Percentiles rank a stretch among this genome's conserved stretches.
phyloP scores from a whole-genome alignment of 352 stramenopile genomes.

The Phytophthora pluvialis region DNA sequence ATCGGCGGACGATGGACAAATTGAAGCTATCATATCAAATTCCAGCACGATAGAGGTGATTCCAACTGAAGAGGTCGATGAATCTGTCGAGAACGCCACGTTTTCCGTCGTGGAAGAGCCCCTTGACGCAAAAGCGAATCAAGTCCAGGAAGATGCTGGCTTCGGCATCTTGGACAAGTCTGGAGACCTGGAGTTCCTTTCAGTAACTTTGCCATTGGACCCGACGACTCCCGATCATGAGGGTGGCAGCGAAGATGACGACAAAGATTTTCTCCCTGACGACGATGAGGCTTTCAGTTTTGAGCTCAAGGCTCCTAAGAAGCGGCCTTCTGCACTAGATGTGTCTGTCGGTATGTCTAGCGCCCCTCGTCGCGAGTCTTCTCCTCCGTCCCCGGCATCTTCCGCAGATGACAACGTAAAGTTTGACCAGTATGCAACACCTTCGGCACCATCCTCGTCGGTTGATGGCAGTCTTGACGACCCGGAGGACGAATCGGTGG shows the following conservation, averaged over 20 bases:
- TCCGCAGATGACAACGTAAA: conserved; percentile 29
- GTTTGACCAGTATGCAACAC: conserved; percentile 36
- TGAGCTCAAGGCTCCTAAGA: conserved; percentile 51
- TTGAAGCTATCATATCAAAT: conserved; percentile 3
- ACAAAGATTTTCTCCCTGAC: conserved; percentile 5
- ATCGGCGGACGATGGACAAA: conserved; percentile 1
- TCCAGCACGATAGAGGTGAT: conserved; percentile 3
- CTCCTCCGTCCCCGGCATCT: conserved; percentile 13
- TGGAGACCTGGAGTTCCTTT: conserved; percentile 38
- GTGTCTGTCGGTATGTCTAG: not conserved
- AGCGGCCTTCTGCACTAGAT: conserved; percentile 12
- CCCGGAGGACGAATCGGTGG: conserved; percentile 9
- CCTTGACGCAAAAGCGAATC: not conserved
- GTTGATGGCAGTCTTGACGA: conserved; percentile 31
- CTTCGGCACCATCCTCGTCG: conserved; percentile 15
- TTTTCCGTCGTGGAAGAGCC: not conserved
- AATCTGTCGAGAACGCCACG: not conserved
- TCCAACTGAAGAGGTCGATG: conserved; percentile 2
- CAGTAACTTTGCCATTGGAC: conserved; percentile 8
- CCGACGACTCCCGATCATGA: conserved; percentile 1
- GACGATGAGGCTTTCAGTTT: conserved; percentile 55
- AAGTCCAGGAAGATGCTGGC: conserved; percentile 1
- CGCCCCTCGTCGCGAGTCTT: not conserved
- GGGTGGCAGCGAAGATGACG: conserved; percentile 16
- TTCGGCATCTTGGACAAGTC: conserved; percentile 48